phyloP scores from a whole-genome alignment of 139 green algal genomes.

The Desmodesmus armatus region DNA sequence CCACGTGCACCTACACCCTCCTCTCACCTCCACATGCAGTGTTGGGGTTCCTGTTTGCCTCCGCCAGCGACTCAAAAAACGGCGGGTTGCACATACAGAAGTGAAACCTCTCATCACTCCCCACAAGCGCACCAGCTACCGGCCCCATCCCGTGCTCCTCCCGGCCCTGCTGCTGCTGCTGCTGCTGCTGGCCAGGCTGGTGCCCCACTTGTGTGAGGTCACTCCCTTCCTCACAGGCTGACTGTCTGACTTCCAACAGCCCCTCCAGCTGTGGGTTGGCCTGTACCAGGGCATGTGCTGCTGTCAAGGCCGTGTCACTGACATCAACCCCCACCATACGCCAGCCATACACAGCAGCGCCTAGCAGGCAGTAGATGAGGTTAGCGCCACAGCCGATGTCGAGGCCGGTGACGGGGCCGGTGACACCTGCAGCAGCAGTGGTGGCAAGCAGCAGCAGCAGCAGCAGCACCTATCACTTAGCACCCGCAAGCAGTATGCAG shows the following conservation, averaged over 20 bases:
- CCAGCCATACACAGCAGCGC: slow-evolving; percentile 86
- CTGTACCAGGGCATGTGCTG: slow-evolving; percentile 44
- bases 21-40: slow-evolving; percentile 77
- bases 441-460: not conserved
- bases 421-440: not conserved
- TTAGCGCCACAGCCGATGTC: slow-evolving; percentile 87
- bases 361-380: slow-evolving; percentile 95
- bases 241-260: slow-evolving; percentile 74
- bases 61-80: slow-evolving; percentile 82
- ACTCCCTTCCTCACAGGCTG: slow-evolving; percentile 2
- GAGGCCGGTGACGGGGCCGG: not conserved
- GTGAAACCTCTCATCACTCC: slow-evolving; percentile 61
- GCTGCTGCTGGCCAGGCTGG: not conserved
- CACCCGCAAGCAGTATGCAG: too few species aligned
- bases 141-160: not conserved
- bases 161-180: not conserved
- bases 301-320: slow-evolving; percentile 25
- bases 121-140: slow-evolving; percentile 38
- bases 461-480: slow-evolving; percentile 70
- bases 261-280: slow-evolving; percentile 83
- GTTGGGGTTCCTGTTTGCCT: slow-evolving; percentile 85
- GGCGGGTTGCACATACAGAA: slow-evolving; percentile 98
- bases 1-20: too few species aligned
- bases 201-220: not conserved
- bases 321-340: slow-evolving; percentile 62